Conservation (phyloP, 768 basidiomycete species). For the Lentinus brumalis region DNA sequence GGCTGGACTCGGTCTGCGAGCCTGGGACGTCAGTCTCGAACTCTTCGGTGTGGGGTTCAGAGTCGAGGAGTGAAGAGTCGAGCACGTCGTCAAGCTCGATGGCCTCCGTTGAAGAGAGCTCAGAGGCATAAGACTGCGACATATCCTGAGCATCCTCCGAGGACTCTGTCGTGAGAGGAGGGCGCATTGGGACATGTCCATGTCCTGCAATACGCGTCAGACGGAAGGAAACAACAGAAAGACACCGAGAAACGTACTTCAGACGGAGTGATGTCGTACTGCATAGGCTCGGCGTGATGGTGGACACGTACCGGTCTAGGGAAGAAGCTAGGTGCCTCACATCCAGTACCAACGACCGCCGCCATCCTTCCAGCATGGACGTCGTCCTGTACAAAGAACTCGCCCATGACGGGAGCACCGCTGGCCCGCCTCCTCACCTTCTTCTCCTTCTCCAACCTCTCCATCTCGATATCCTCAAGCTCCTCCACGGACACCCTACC, state of each 20-base stretch:
- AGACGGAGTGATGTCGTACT: not conserved
- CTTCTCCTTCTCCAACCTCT: constrained; percentile 12
- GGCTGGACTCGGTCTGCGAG: constrained; percentile 14
- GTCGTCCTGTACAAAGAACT: constrained; percentile 27
- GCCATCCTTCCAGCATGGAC: not conserved
- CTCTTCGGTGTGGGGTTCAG: constrained; percentile 40
- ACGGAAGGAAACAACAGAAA: not conserved
- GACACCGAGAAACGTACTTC: constrained; percentile 9
- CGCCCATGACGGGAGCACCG: constrained; percentile 41
- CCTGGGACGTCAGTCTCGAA: constrained; percentile 22
- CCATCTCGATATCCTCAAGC: constrained; percentile 30
- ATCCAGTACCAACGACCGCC: constrained; percentile 12
- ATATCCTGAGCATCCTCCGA: constrained; percentile 36
- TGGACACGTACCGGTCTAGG: constrained; percentile 17
- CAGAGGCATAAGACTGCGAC: constrained; percentile 34
- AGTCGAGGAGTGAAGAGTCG: constrained; percentile 70
- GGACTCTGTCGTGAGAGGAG: constrained; percentile 29
- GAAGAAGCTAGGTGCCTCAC: constrained; percentile 16
- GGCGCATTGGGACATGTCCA: constrained; percentile 10
- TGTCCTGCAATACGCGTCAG: constrained; percentile 8
- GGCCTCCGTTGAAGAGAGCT: constrained; percentile 48
- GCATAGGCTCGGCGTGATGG: constrained; percentile 2
- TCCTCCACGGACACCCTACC: constrained; percentile 53
- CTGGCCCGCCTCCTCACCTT: constrained; percentile 7
- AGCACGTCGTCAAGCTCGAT: constrained; percentile 77